Conservation (phyloP, 441 rosid species). For the Bruguiera hainesii region DNA sequence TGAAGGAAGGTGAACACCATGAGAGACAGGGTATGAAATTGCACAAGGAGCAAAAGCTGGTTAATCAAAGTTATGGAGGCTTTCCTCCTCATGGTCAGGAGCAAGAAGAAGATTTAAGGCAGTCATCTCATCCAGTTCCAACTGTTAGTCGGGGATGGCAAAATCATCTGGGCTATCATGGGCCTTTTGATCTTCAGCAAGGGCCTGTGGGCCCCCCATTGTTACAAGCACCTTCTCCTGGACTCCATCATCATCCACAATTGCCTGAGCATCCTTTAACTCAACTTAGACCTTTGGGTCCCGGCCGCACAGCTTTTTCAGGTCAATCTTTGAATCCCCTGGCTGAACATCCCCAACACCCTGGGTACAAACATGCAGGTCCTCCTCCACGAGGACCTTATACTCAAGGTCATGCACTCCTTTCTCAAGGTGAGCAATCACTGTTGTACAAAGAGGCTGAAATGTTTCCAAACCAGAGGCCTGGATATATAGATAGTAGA, state of each 20-base stretch:
- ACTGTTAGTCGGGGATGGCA: slow-evolving; percentile 29
- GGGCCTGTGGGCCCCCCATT: slow-evolving; percentile 40
- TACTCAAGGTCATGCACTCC: slow-evolving; percentile 28
- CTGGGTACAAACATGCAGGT: slow-evolving; percentile 28
- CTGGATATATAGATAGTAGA: slow-evolving; percentile 34
- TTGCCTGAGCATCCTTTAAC: slow-evolving; percentile 32
- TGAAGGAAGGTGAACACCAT: slow-evolving; percentile 28
- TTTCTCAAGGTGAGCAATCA: slow-evolving; percentile 17
- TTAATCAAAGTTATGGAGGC: slow-evolving; percentile 31
- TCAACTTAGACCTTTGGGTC: slow-evolving; percentile 40
- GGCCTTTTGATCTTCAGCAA: slow-evolving; percentile 37
- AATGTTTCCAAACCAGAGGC: slow-evolving; percentile 27
- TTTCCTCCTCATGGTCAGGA: slow-evolving; percentile 30
- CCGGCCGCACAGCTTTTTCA: slow-evolving; percentile 26
- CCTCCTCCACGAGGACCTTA: slow-evolving; percentile 35
- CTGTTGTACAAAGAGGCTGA: slow-evolving; percentile 33
- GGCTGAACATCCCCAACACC: slow-evolving; percentile 20
- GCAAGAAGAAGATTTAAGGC: slow-evolving; percentile 25
- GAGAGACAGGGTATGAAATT: slow-evolving; percentile 29
- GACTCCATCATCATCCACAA: slow-evolving; percentile 35
- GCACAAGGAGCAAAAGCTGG: slow-evolving; percentile 20
- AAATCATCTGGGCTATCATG: slow-evolving; percentile 23
- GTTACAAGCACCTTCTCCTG: slow-evolving; percentile 38
- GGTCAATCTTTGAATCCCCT: slow-evolving; percentile 22
- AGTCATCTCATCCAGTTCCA: slow-evolving; percentile 10